Evolutionary conservation across 176 grass and related monocot species (phyloP), one percentile per base, ranked within the genome.

Genomic region (Raddia guianensis): DNA sequence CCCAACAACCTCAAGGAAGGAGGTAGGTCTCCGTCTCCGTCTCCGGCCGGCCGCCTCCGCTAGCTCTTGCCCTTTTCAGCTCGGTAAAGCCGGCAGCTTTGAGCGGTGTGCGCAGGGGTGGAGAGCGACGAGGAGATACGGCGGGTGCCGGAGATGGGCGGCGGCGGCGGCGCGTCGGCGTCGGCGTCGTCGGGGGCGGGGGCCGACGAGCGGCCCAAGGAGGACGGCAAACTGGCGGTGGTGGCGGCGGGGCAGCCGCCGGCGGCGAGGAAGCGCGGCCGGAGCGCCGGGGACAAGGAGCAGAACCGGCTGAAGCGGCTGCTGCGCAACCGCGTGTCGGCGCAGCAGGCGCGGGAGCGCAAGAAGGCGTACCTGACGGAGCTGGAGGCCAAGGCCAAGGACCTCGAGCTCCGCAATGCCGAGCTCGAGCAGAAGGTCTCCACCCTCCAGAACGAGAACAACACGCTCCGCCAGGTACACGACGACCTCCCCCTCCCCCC

Each of bases 61-160:
- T 0, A 18, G 78, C 48, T 33, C 48, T 19, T 54, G n/a, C n/a
- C 15, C 37, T 15, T 63, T 15, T 37, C 3, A n/a, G 12, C 56
- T 12, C 18, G 59, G n/a, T 9, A 3, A 83, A 63, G 53, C 51
- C 44, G 8, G 68, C 60, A 8, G 75, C 42, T 47, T 40, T 13
- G 27, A 27, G 27, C 27, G 27, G 45, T 73, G 49, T 12, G n/a
- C 27, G 51, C 75, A 94, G 95, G 92, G 14, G 70, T 50, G 88
- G 92, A 98, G 90, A 98, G 96, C 74, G 96, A 98, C 60, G 96
- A 98, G 90, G 96, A 98, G 88, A 93, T 95, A 81, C 85, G 96
- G 82, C 85, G 92, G 78, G 96, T 98, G 72, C 96, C 96, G 46
- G 96, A 95, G 84, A 90, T 97, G 53, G 94, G 91, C 9, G 80